Conservation (phyloP, 2,329 filamentous ascomycete species). For the Fusarium setosum region DNA sequence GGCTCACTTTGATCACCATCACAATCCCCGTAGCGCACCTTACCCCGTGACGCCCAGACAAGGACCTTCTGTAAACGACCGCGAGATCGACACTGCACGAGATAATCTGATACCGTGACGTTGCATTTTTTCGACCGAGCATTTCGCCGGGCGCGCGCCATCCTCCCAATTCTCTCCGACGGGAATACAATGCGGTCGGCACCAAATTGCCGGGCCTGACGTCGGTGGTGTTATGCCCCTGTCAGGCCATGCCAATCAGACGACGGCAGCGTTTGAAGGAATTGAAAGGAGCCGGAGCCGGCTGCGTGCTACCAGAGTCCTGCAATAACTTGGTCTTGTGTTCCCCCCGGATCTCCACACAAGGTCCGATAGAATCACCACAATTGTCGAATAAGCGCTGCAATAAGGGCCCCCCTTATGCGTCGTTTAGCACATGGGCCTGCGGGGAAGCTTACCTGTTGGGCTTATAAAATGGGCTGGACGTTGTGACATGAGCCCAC, state of each 20-base stretch:
- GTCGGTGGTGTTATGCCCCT: slow-evolving; percentile 20
- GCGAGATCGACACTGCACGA: slow-evolving; percentile 8
- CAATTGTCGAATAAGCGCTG: background rate
- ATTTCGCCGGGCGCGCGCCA: slow-evolving; percentile 11
- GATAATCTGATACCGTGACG: slow-evolving; percentile 7
- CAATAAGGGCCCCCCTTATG: background rate
- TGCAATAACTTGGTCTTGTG: background rate
- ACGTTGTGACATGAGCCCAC: too few relatives aligned
- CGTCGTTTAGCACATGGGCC: background rate
- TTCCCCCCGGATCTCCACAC: background rate
- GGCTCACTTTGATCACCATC: background rate
- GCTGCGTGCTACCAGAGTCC: background rate
- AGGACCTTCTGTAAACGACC: background rate
- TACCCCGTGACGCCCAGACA: background rate
- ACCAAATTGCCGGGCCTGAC: slow-evolving; percentile 5
- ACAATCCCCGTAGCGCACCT: slow-evolving; percentile 2
- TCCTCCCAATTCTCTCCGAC: background rate
- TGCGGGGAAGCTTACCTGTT: background rate
- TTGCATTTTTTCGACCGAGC: slow-evolving; percentile 26
- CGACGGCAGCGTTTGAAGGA: too few relatives aligned
- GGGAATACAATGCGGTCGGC: slow-evolving; percentile 1
- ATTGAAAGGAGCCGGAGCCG: too few relatives aligned
- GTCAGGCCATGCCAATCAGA: slow-evolving; percentile 1
- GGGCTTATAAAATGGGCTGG: background rate
- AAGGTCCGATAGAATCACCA: background rate